phyloP scores from a whole-genome alignment of 2,329 filamentous ascomycete species.

The Fusarium sp. region DNA sequence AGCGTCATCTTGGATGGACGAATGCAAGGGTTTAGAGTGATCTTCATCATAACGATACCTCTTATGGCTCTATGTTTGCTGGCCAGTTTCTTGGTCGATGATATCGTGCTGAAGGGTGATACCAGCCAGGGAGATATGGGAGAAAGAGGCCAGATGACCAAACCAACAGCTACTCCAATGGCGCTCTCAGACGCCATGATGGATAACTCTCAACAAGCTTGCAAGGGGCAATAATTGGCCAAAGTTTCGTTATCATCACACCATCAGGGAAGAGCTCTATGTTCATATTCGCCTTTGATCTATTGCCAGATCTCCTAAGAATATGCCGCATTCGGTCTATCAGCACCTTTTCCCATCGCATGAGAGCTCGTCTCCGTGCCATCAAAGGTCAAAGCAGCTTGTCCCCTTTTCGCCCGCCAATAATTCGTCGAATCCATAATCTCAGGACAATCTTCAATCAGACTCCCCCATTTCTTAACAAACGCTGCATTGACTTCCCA shows the following conservation, averaged over 20 bases:
- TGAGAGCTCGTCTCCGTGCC: too few relatives aligned
- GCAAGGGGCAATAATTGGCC: neutral
- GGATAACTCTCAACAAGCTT: accelerated
- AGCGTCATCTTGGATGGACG: neutral
- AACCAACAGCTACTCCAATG: too few relatives aligned
- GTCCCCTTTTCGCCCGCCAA: neutral
- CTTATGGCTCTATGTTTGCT: neutral
- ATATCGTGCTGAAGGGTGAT: neutral
- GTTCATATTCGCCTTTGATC: neutral
- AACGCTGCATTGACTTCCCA: neutral
- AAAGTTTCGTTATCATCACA: too few relatives aligned
- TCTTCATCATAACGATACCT: neutral
- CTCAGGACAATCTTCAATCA: neutral
- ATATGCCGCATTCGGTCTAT: accelerated
- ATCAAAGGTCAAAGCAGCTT: neutral
- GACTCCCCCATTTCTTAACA: neutral
- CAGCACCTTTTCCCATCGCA: too few relatives aligned
- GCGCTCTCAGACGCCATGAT: neutral
- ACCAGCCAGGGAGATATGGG: accelerated
- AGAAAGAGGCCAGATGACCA: neutral
- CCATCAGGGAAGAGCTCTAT: too few relatives aligned
- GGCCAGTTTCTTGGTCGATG: neutral
- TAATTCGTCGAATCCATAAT: neutral
- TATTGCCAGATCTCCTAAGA: accelerated
- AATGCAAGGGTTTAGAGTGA: neutral